phyloP scores from a whole-genome alignment of 306 rosid genomes.

The Abrus pulchellus region DNA sequence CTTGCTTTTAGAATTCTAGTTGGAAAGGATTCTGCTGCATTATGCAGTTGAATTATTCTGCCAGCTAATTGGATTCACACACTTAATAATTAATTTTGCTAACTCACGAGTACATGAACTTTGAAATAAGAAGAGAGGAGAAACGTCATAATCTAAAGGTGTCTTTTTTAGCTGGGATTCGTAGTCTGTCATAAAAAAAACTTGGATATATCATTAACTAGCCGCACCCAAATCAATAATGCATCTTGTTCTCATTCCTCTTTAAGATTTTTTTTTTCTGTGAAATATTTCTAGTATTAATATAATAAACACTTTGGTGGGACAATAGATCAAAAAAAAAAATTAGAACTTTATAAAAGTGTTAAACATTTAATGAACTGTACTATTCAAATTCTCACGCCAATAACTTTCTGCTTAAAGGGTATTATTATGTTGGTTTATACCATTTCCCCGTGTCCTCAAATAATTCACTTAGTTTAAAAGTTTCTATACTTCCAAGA shows the following conservation, averaged over 20 bases:
- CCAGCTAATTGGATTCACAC: slow-evolving; percentile 34
- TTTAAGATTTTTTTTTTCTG: no score
- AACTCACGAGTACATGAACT: not conserved
- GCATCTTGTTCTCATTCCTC: not conserved
- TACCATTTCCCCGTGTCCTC: not conserved
- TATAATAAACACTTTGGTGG: no score
- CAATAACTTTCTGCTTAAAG: not conserved
- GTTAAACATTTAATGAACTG: not conserved
- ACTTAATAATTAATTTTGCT: slow-evolving; percentile 11
- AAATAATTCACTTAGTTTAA: not conserved
- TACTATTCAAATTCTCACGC: not conserved
- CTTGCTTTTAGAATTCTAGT: not conserved
- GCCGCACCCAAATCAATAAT: slow-evolving; percentile 29
- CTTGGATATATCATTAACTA: not conserved
- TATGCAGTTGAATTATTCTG: slow-evolving; percentile 37
- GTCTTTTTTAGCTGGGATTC: slow-evolving; percentile 46
- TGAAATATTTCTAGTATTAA: no score
- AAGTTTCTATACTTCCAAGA: no score
- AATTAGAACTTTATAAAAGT: not conserved
- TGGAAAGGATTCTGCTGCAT: slow-evolving; percentile 29
- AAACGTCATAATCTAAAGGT: slow-evolving; percentile 35
- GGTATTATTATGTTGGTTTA: not conserved
- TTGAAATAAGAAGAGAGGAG: slow-evolving; percentile 12
- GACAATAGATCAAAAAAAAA: no score
- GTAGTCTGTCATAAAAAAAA: slow-evolving; percentile 4